A percentile compares a stretch with the other conserved stretches of the same genome.
These are phyloP conservation scores for Rugonectria rugulosa DNA, from an alignment of 2,329 filamentous ascomycete genomes.

Conservation along the genomic window DNA sequence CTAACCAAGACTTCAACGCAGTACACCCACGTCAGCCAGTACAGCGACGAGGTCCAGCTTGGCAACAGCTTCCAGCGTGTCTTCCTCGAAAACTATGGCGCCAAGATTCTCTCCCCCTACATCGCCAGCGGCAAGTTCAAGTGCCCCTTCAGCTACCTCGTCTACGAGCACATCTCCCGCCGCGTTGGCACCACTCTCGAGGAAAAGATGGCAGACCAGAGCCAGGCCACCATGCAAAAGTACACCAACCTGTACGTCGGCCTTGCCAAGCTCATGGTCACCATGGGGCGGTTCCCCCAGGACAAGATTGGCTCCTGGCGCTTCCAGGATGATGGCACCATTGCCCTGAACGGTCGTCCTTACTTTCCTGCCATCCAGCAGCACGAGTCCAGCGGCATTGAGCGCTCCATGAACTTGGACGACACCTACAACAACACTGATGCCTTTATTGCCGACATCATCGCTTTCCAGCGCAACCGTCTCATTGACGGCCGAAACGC, in stretches of 20 bases:
- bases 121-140: background rate
- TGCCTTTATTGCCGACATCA: background rate
- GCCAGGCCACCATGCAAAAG: background rate
- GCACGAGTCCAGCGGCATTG: background rate
- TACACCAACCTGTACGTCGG: background rate
- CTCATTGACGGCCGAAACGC: background rate
- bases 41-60: background rate
- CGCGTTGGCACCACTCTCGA: background rate
- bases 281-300: conserved; percentile 4
- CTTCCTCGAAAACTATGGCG: background rate
- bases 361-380: background rate
- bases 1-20: background rate
- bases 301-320: conserved; percentile 1
- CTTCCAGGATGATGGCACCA: conserved; percentile 9
- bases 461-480: conserved; percentile 1
- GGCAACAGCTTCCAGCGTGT: background rate
- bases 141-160: background rate
- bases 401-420: background rate
- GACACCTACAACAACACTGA: conserved; percentile 4
- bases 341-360: background rate
- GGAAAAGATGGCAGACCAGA: background rate
- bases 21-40: background rate
- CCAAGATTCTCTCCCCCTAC: background rate
- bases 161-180: background rate
- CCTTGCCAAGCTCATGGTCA: background rate